Base-by-base conservation (phyloP, 768 basidiomycete genomes). In the Tricholoma bakamatsutake region DNA sequence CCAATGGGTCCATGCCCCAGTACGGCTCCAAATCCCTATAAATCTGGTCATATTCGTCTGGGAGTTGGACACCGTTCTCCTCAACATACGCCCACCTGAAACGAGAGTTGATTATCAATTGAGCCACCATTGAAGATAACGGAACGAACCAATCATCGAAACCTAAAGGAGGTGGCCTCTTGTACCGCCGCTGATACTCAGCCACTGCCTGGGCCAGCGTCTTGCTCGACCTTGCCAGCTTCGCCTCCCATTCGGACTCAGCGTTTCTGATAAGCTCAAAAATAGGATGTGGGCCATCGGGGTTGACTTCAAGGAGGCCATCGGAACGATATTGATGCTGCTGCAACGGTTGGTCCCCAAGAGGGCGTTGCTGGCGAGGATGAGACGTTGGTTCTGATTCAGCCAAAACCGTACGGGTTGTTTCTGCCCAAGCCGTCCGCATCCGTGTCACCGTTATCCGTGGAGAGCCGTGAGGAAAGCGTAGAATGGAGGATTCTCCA, bases 61-160 rank as follows among this genome's bases (percentile, higher is more conserved):
- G 35, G 42, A 31, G 47, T 30, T 53, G 52, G 27, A 53, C 39
- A n/a, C 18, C 24, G 43, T 53, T 43, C 12, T 53, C 52, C 39
- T 53, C 52, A 4, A 53, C 52, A 28, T 53, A 53, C 11, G 40
- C 3, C 52, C 52, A 53, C 52, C 52, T 53, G 17, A 53, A 11
- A 31, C 15, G 30, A 31, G 53, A 12, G n/a, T 28, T 42, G 43
- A 27, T 11, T 15, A 17, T n/a, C 43, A 39, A 30, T 28, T n/a
- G 11, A 9, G 37, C n/a, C 1, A 37, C 24, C 34, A 12, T 30
- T 30, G 30, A 7, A 4, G 0, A 13, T 8, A 45, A 28, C 34
- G n/a, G 83, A 40, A 69, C 69, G 73, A 76, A 92, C 93, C 93
- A 95, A 34, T 79, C 71, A 64, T 90, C 90, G 61, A 96, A 97